Evolutionary conservation across 768 basidiomycete genomes (phyloP), one percentile per base, ranked within the genome.

Genomic region (Dendrothele bispora): DNA sequence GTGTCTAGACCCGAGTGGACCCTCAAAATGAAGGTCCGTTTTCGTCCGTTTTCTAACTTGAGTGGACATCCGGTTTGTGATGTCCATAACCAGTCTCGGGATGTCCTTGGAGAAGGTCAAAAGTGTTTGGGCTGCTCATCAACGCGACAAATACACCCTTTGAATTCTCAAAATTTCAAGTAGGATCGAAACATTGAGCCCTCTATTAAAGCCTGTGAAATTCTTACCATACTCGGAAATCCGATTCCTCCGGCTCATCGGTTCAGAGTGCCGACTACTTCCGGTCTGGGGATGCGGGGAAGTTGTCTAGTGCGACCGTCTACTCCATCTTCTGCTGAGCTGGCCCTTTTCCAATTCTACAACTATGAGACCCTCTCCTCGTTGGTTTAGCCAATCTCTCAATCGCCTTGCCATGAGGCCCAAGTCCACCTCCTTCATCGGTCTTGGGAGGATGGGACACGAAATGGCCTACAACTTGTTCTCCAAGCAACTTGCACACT

Each of bases 381-480:
- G 71, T 30, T 61, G 63, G 29, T 63, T 83, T 39, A 45, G n/a
- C n/a, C 72, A 74, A 47, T 60, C 58, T 3, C 50, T 75, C 14
- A 62, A 70, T 24, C 65, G 65, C 30, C 56, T 61, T 10, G 53
- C 61, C 5, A 41, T 61, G 30, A 78, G 82, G 29, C 58, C 66
- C 18, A 78, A 71, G 44, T 80, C 75, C 61, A 80, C 83, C 27
- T 83, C 81, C 44, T 93, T 95, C 69, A 86, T 95, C 43, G 91
- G 92, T 7, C 79, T 95, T 11, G 91, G 91, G 32, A 78, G 84
- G 36, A 94, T 95, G 91, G 91, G 91, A 34, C 82, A 80, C 36
- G 85, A 91, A 64, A 94, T 94, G 92, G 79, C 79, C 12, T 77
- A 74, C 64, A 94, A 94, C 65, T 77, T 93, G 41, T 90, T 92